phyloP scores from a whole-genome alignment of 345 rosid genomes.

The Murraya paniculata region DNA sequence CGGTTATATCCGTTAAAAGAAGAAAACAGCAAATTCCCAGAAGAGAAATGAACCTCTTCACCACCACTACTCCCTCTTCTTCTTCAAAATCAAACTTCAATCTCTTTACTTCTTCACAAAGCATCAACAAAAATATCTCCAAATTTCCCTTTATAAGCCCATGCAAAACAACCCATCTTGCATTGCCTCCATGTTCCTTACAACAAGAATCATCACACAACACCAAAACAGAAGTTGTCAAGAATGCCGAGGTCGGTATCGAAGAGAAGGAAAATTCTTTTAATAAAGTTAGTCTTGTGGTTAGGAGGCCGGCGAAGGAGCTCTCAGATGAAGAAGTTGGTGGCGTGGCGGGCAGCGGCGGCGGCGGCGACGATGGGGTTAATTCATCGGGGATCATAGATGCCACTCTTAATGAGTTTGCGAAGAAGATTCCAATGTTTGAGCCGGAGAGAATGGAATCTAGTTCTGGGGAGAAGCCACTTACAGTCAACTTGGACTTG shows the following conservation, averaged over 20 bases:
- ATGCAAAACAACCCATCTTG: slow-evolving; percentile 24
- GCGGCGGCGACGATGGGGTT: slow-evolving; percentile 15
- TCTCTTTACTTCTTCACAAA: slow-evolving; percentile 41
- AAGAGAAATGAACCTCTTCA: slow-evolving; percentile 42
- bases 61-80: slow-evolving; percentile 47
- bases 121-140: slow-evolving; percentile 24
- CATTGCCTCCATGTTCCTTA: slow-evolving; percentile 19
- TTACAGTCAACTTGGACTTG: slow-evolving; percentile 72
- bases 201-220: slow-evolving; percentile 18
- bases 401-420: slow-evolving; percentile 59
- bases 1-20: slow-evolving; percentile 50
- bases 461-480: slow-evolving; percentile 54
- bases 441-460: slow-evolving; percentile 69
- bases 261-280: slow-evolving; percentile 19
- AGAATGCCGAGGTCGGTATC: neutral
- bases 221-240: neutral
- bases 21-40: neutral
- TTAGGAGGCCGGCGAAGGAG: slow-evolving; percentile 72
- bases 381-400: slow-evolving; percentile 48
- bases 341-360: neutral
- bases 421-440: slow-evolving; percentile 85
- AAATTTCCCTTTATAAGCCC: slow-evolving; percentile 28
- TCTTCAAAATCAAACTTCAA: slow-evolving; percentile 47
- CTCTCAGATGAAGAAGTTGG: slow-evolving; percentile 35
- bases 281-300: slow-evolving; percentile 40